Conservation (phyloP, 306 rosid genomes). For the Castanopsis chinensis region DNA sequence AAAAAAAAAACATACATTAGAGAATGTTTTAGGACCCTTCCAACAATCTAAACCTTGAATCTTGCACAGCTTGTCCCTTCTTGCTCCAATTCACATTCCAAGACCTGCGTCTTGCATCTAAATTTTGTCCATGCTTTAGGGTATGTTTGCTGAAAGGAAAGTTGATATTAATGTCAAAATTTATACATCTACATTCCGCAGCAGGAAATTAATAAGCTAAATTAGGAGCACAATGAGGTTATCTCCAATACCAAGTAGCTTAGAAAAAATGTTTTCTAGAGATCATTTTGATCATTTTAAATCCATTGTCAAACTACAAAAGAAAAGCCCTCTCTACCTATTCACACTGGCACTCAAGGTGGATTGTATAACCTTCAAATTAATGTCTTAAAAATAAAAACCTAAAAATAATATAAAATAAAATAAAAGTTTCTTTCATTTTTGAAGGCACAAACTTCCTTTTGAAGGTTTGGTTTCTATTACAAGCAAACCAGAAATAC, state of each 20-base stretch:
- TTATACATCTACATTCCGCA: background rate
- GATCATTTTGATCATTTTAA: background rate
- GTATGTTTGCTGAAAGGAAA: background rate
- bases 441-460: background rate
- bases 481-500: background rate
- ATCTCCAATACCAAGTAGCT: background rate
- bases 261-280: background rate
- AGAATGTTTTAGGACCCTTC: background rate
- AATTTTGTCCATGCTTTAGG: background rate
- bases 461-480: background rate
- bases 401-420: too few species aligned
- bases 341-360: background rate
- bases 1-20: background rate
- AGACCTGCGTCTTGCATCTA: background rate
- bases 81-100: background rate
- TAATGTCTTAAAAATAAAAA: background rate
- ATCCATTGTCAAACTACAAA: background rate
- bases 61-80: background rate
- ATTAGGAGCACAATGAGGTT: background rate
- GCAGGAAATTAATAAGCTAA: background rate
- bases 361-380: background rate
- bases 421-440: too few species aligned
- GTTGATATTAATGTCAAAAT: background rate
- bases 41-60: constrained; percentile 3
- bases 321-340: background rate